Conservation (phyloP, 345 rosid genomes). For the Microthlaspi erraticum region DNA sequence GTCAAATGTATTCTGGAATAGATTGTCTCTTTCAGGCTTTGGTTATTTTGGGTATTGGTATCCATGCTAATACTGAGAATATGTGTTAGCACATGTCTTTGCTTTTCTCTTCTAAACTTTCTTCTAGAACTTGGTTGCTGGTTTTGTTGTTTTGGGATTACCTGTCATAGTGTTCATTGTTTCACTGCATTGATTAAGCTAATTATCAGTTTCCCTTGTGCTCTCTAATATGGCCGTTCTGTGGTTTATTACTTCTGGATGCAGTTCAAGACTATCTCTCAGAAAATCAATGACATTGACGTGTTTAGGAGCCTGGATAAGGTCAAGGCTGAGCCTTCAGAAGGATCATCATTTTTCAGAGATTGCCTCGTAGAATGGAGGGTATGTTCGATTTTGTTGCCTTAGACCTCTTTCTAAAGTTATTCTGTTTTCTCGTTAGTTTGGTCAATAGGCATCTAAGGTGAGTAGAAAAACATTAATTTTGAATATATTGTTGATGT, state of each 20-base stretch:
- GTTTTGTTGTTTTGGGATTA: background rate
- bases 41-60: background rate
- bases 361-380: slow-evolving; percentile 91
- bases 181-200: background rate
- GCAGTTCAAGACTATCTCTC: slow-evolving; percentile 78
- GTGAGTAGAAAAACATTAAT: background rate
- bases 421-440: slow-evolving; percentile 4
- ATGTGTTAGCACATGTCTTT: slow-evolving; percentile 13
- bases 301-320: slow-evolving; percentile 69
- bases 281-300: slow-evolving; percentile 78
- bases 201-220: background rate
- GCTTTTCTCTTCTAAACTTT: background rate
- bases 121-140: background rate
- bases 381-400: slow-evolving; percentile 53
- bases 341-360: slow-evolving; percentile 75
- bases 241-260: slow-evolving; percentile 28
- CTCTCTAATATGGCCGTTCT: slow-evolving; percentile 32
- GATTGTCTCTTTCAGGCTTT: background rate
- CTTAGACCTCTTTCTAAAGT: slow-evolving; percentile 8
- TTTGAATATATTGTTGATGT: slow-evolving; percentile 6
- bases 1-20: background rate
- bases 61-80: background rate
- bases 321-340: slow-evolving; percentile 72
- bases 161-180: background rate
- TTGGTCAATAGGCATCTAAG: slow-evolving; percentile 9